Evolutionary conservation across 495 filamentous ascomycete genomes (phyloP).

Genomic region (Penicillium atrosanguineum): DNA sequence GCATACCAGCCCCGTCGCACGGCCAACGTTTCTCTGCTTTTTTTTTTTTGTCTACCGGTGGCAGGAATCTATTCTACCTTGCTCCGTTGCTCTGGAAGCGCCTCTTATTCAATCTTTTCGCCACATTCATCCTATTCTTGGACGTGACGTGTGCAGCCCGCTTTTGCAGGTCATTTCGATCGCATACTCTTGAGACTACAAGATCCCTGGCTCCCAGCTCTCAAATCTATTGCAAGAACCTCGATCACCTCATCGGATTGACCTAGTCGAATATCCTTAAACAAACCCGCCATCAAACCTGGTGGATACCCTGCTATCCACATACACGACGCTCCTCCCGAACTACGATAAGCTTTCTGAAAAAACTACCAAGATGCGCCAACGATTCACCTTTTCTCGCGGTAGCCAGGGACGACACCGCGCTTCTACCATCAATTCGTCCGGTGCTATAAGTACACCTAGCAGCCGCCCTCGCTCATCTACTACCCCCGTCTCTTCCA

Average conservation of each 20-base stretch:
- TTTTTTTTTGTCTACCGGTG: background rate
- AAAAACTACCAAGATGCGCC: constrained; percentile 25
- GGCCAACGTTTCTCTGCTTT: constrained; percentile 1
- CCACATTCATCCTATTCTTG: constrained; percentile 3
- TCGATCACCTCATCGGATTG: background rate
- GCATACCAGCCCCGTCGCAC: constrained; percentile 11
- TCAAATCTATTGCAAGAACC: background rate
- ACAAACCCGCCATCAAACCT: background rate
- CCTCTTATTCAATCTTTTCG: background rate
- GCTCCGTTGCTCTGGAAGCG: background rate
- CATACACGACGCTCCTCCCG: background rate
- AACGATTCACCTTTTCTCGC: constrained; percentile 21
- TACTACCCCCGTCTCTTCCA: constrained; percentile 16
- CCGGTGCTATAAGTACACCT: constrained; percentile 4
- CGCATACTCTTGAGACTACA: constrained; percentile 1
- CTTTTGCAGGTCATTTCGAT: constrained; percentile 6
- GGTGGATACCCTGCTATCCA: background rate
- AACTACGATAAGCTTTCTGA: constrained; percentile 22
- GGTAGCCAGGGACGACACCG: constrained; percentile 7
- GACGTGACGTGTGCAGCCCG: constrained; percentile 1
- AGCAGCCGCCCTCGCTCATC: constrained; percentile 23
- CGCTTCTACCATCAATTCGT: constrained; percentile 11
- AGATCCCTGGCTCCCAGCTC: background rate
- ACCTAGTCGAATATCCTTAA: background rate
- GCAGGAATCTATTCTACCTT: background rate